phyloP scores from a whole-genome alignment of 1,139 yeast genomes.

The Saccharomyces pastorianus region DNA sequence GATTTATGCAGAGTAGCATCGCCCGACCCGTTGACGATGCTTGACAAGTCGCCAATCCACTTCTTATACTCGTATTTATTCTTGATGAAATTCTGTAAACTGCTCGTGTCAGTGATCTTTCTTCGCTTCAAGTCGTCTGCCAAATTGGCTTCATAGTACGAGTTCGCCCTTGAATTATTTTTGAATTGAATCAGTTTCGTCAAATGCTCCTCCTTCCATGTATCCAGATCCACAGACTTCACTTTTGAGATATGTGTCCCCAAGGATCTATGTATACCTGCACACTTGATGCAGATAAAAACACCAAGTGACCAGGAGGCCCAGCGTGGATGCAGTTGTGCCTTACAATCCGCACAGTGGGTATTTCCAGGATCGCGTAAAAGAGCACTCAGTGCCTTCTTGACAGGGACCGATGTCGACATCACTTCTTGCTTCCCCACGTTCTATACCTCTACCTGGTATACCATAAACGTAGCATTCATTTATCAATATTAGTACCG shows the following conservation, averaged over 20 bases:
- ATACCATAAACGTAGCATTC: too few relatives aligned
- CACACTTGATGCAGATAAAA: slow-evolving; percentile 84
- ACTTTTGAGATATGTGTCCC: slow-evolving; percentile 92
- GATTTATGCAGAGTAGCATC: neutral
- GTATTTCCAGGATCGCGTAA: slow-evolving; percentile 70
- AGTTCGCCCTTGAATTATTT: slow-evolving; percentile 61
- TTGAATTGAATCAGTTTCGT: slow-evolving; percentile 83
- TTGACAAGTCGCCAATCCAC: slow-evolving; percentile 45
- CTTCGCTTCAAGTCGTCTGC: neutral
- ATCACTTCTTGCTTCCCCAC: neutral
- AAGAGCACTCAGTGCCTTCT: slow-evolving; percentile 56
- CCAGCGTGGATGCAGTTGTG: slow-evolving; percentile 90
- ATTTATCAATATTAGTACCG: neutral
- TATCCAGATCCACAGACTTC: slow-evolving; percentile 86
- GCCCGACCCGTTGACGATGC: neutral
- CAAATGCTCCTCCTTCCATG: slow-evolving; percentile 93
- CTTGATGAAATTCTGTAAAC: slow-evolving; percentile 80
- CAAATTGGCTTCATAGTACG: slow-evolving; percentile 73
- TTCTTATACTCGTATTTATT: slow-evolving; percentile 86
- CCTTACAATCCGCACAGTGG: slow-evolving; percentile 86
- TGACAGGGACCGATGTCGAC: slow-evolving; percentile 26
- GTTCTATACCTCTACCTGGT: neutral
- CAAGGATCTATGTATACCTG: slow-evolving; percentile 91
- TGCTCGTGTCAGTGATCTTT: slow-evolving; percentile 52
- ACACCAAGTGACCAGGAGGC: slow-evolving; percentile 95